Evolutionary conservation across 2,329 filamentous ascomycete genomes (phyloP), one percentile per base, ranked within the genome.

Genomic region (Claviceps spartinae): DNA sequence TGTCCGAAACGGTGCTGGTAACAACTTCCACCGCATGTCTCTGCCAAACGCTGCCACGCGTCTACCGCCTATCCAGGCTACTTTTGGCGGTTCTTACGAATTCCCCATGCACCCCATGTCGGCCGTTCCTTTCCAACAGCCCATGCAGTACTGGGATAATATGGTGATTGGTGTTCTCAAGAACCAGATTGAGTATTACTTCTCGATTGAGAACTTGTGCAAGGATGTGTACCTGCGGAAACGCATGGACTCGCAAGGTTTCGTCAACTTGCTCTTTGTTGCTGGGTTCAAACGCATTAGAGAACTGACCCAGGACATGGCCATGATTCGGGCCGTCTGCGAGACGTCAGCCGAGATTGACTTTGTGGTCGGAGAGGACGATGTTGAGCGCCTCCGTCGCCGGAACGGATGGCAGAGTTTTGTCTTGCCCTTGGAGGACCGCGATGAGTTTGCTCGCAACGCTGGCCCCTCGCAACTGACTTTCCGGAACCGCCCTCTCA

Each of bases 211-310:
- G 62, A 98, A 98, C 65, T 76, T 97, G 48, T 86, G 88, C 76
- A 96, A 95, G 69, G 93, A 98, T 63, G 76, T 87, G 62, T 97
- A 82, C 67, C 75, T 98, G 54, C 84, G 93, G 53, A 83, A 81
- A 61, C 83, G 90, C 60, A 97, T 98, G 93, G 91, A 98, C 64
- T 87, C 86, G 1, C 87, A 97, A 66, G 93, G 93, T 18, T 97
- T 90, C 62, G 90, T 96, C 14, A 82, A 81, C 49, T 71, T 98
- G 49, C 75, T 78, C 37, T 78, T 95, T 54, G 84, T 98, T 59
- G 79, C 85, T 22, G 77, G 76, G n/a, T 98, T 98, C 74, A 88
- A 88, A 67, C 84, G 93, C 54, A 84, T 70, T 54, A 65, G 62
- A 38, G 63, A 66, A 37, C 60, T 69, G 37, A 67, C 65, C 9